Evolutionary conservation across 306 rosid genomes (phyloP).

Genomic region (Cyclanthera cordifolia): DNA sequence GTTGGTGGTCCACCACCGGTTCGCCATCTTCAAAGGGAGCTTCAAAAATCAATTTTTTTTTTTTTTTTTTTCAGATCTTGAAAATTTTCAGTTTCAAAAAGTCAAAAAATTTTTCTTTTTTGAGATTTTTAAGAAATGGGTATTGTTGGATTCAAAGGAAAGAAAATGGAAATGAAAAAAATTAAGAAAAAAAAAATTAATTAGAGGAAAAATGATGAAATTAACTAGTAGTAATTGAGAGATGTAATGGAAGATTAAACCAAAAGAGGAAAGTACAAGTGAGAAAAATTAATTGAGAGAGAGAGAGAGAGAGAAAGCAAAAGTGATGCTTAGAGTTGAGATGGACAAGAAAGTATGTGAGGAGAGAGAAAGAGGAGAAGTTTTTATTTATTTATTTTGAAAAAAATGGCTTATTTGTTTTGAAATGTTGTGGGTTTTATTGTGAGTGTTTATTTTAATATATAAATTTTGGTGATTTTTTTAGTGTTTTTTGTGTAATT

Average conservation of each 20-base stretch:
- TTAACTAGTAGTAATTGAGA: background rate
- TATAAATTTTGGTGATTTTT: background rate
- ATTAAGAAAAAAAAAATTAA: background rate
- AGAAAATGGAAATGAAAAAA: background rate
- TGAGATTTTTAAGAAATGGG: background rate
- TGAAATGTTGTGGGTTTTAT: background rate
- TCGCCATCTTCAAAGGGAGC: constrained; percentile 35
- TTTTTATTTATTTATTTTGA: background rate
- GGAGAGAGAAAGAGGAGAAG: background rate
- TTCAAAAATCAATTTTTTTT: background rate
- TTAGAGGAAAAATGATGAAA: background rate
- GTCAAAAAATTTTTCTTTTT: background rate
- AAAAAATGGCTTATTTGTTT: background rate
- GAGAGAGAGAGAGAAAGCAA: constrained; percentile 2
- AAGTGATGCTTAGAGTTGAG: constrained; percentile 9
- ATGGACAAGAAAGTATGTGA: constrained; percentile 14
- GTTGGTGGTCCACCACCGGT: constrained; percentile 68
- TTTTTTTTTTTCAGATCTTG: constrained; percentile 2
- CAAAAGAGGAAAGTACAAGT: background rate
- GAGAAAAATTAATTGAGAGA: background rate
- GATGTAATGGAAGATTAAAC: background rate
- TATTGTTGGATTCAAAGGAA: background rate
- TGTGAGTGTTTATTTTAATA: background rate
- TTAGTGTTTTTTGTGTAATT: background rate
- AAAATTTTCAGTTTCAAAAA: background rate